Conservation (phyloP, 2,329 filamentous ascomycete genomes). For the Botrytis aclada region DNA sequence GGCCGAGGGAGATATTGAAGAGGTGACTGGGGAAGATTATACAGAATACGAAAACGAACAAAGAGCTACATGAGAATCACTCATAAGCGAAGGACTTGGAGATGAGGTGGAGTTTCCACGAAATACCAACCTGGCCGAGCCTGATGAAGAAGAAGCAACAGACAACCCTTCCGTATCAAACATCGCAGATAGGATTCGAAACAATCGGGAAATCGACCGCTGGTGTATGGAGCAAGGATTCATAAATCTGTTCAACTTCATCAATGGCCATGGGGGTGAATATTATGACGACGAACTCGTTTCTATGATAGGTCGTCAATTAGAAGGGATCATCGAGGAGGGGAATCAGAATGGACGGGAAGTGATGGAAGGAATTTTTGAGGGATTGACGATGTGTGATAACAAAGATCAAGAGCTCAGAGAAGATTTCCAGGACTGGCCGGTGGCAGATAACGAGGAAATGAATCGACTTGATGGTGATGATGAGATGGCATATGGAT, state of each 20-base stretch:
- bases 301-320: neutral
- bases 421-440: neutral
- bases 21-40: neutral
- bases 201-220: neutral
- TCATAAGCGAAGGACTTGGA: no score
- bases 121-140: slow-evolving; percentile 7
- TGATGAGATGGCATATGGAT: neutral
- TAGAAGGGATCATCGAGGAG: neutral
- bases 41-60: neutral
- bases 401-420: neutral
- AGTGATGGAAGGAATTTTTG: neutral
- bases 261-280: neutral
- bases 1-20: neutral
- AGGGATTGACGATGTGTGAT: neutral
- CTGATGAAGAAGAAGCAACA: slow-evolving; percentile 40
- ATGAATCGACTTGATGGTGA: neutral
- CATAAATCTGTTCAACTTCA: neutral
- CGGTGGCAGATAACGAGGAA: neutral
- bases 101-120: neutral
- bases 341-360: neutral
- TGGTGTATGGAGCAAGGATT: neutral
- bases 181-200: slow-evolving; percentile 33
- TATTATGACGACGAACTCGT: neutral
- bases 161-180: slow-evolving; percentile 42
- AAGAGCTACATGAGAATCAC: neutral